These are phyloP conservation scores for Ophiostoma australiae DNA, from an alignment of 2,329 filamentous ascomycete species.

Conservation along the genomic window DNA sequence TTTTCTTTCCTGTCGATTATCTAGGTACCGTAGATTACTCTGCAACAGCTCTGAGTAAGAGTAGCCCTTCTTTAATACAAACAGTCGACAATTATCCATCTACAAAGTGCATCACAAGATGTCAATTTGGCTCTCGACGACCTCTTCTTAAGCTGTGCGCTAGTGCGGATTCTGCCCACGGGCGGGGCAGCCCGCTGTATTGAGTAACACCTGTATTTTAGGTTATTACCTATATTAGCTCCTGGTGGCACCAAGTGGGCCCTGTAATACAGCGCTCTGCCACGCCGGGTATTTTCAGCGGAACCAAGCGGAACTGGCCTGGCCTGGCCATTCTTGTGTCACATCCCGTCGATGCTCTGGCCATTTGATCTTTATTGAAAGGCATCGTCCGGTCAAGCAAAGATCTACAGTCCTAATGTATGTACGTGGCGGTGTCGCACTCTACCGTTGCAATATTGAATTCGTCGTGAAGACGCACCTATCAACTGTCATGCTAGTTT, in stretches of 20 bases:
- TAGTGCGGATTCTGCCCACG: neutral
- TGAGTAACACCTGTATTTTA: neutral
- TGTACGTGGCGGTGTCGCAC: conserved; percentile 1
- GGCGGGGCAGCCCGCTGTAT: conserved; percentile 8
- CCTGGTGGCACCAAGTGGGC: neutral
- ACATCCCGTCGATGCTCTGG: conserved; percentile 7
- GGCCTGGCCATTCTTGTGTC: neutral
- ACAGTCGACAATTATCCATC: too few species aligned
- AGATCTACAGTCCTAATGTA: neutral
- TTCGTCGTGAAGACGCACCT: neutral
- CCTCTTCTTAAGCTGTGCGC: neutral
- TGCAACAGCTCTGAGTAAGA: too few species aligned
- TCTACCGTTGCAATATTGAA: conserved; percentile 11
- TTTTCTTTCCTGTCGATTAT: too few species aligned
- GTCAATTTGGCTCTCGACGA: neutral
- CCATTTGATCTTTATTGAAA: neutral
- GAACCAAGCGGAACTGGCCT: neutral
- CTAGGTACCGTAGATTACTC: too few species aligned
- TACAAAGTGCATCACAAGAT: neutral
- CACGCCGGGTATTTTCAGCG: neutral
- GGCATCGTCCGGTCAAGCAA: neutral
- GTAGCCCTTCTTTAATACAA: too few species aligned
- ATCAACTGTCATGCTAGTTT: neutral
- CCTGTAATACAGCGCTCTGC: neutral
- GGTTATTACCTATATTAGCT: neutral